Conservation (phyloP, 2,329 filamentous ascomycete genomes). For the Pyrenochaeta sp. region DNA sequence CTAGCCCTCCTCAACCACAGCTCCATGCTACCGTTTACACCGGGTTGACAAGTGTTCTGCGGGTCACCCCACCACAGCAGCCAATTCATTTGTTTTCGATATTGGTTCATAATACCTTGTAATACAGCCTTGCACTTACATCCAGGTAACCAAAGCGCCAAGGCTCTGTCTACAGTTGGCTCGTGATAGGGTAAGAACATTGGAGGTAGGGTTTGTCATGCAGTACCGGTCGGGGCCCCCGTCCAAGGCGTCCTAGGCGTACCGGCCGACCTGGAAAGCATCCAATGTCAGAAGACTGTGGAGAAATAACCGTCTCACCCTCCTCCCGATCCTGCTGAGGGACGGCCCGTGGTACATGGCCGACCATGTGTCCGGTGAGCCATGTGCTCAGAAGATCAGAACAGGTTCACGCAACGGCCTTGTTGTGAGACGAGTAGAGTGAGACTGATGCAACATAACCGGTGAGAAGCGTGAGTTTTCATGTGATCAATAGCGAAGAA, state of each 20-base stretch:
- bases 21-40: slow-evolving; percentile 14
- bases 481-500: slow-evolving; percentile 39
- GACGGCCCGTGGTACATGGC: slow-evolving; percentile 39
- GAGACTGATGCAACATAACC: slow-evolving; percentile 13
- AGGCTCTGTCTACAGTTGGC: slow-evolving; percentile 22
- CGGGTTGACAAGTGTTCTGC: slow-evolving; percentile 17
- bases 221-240: slow-evolving; percentile 25
- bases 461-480: slow-evolving; percentile 23
- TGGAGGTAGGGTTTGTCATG: slow-evolving; percentile 30
- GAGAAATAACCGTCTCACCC: slow-evolving; percentile 22
- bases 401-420: slow-evolving; percentile 1
- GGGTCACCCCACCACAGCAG: slow-evolving; percentile 12
- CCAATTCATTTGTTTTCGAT: slow-evolving; percentile 27
- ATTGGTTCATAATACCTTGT: slow-evolving; percentile 28
- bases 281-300: slow-evolving; percentile 24
- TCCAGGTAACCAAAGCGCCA: slow-evolving; percentile 21
- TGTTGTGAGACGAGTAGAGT: not conserved
- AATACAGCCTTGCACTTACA: slow-evolving; percentile 30
- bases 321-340: slow-evolving; percentile 36
- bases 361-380: slow-evolving; percentile 13
- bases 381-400: slow-evolving; percentile 1
- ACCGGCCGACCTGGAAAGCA: slow-evolving; percentile 23
- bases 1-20: slow-evolving; percentile 19
- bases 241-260: slow-evolving; percentile 17
- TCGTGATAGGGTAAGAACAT: slow-evolving; percentile 36